phyloP scores from a whole-genome alignment of 352 stramenopile genomes.

The Phytopythium boreale region DNA sequence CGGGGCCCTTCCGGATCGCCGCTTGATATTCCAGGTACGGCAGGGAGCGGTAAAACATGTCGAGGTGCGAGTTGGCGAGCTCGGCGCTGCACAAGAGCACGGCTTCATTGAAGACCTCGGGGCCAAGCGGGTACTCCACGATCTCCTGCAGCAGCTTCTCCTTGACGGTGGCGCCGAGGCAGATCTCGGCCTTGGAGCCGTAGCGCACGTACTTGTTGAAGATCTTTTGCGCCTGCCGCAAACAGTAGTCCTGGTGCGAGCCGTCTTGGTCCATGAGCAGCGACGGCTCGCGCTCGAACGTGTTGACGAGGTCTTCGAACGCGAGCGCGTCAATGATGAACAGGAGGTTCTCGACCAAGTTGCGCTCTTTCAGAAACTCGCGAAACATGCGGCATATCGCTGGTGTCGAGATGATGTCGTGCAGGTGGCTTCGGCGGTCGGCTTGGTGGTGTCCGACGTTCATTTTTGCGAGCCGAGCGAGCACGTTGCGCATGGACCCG shows the following conservation, averaged over 20 bases:
- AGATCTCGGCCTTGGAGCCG: conserved; percentile 68
- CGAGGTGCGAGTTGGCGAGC: conserved; percentile 58
- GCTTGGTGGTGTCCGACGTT: conserved; percentile 21
- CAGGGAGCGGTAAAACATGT: conserved; percentile 46
- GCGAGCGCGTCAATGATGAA: conserved; percentile 66
- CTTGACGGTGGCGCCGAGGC: conserved; percentile 38
- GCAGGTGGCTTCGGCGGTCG: conserved; percentile 44
- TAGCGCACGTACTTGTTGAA: conserved; percentile 79
- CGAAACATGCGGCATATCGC: conserved; percentile 51
- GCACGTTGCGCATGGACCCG: conserved; percentile 52
- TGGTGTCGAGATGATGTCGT: conserved; percentile 50
- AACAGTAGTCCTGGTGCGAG: conserved; percentile 53
- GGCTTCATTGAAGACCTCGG: conserved; percentile 57
- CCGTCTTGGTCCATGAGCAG: conserved; percentile 12
- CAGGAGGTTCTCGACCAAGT: conserved; percentile 58
- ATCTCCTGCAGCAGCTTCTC: conserved; percentile 41
- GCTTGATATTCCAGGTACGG: conserved; percentile 45
- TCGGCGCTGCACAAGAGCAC: conserved; percentile 58
- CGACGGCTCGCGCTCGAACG: conserved; percentile 26
- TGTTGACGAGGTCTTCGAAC: conserved; percentile 65
- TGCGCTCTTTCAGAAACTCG: conserved; percentile 49
- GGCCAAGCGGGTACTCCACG: conserved; percentile 36
- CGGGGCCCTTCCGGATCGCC: conserved; percentile 8
- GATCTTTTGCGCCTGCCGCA: conserved; percentile 66
- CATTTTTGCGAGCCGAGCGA: conserved; percentile 41